Percentiles rank a stretch among this genome's conserved stretches.
phyloP scores from a whole-genome alignment of 768 basidiomycete species.

The Obba rivulosa region DNA sequence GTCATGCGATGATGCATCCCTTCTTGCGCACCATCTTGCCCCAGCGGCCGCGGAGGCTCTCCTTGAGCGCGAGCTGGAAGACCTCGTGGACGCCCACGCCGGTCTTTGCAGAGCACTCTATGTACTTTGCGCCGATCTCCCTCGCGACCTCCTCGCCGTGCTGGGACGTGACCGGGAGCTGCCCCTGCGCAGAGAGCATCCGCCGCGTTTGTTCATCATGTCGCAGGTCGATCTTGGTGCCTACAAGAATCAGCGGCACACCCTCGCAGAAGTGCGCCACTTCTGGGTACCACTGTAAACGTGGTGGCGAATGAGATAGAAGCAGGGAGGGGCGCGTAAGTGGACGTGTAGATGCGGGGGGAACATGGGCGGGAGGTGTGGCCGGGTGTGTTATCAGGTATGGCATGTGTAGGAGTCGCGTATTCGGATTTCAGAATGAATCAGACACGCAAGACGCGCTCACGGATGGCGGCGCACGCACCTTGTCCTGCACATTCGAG shows the following conservation, averaged over 20 bases:
- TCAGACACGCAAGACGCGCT: not conserved
- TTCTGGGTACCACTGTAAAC: conserved; percentile 81
- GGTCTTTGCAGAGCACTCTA: conserved; percentile 94
- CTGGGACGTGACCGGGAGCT: conserved; percentile 71
- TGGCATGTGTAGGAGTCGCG: too few relatives aligned
- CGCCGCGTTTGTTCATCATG: conserved; percentile 79
- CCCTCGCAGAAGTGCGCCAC: conserved; percentile 89
- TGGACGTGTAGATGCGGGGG: not conserved
- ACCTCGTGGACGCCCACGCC: conserved; percentile 88
- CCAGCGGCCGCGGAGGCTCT: conserved; percentile 82
- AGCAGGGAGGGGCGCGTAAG: conserved; percentile 6
- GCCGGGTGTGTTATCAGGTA: too few relatives aligned
- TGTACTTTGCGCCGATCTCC: conserved; percentile 90
- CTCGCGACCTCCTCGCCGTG: conserved; percentile 83
- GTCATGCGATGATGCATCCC: conserved; percentile 62
- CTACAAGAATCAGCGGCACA: conserved; percentile 87
- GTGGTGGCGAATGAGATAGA: not conserved
- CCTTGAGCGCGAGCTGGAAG: conserved; percentile 81
- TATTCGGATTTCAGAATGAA: not conserved
- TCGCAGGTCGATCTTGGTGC: conserved; percentile 90
- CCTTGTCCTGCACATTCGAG: conserved; percentile 88
- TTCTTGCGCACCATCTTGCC: conserved; percentile 58
- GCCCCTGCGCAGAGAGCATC: conserved; percentile 88
- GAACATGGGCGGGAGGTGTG: too few relatives aligned
- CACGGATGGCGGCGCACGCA: conserved; percentile 24